Evolutionary conservation across 768 basidiomycete species (phyloP), one percentile per base, ranked within the genome.

Genomic region (Mycena belliarum): DNA sequence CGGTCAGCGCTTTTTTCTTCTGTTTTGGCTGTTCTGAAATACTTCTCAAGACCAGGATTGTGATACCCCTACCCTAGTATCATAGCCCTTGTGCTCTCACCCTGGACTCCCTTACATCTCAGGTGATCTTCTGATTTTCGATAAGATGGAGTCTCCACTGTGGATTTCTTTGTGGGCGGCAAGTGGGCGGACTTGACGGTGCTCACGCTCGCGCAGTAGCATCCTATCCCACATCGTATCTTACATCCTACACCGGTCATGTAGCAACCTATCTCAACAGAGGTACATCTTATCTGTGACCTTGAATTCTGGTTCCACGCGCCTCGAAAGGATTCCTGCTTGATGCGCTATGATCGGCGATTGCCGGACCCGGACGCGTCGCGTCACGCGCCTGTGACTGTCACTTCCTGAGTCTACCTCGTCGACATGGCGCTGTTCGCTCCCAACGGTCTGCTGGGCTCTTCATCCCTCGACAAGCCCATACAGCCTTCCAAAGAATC

Each of bases 391-490:
- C 10, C 18, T 44, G 40, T 41, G 6, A 41, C 40, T 25, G 43
- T 44, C 24, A 44, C 43, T 26, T 12, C 20, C 43, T 26, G 24
- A 14, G 16, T 9, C 24, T 18, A 35, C 32, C 53, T 41, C 47
- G 55, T 56, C 41, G 24, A 37, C 21, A 56, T 60, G 54, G 38
- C 53, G 15, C 23, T 52, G 25, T 74, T 75, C 52, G 43, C 70
- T 16, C 62, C 72, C 5, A 75, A 69, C 37, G 74, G 74, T 20
- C 73, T 75, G 29, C 55, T 75, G 64, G 66, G 63, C 38, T 24
- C 51, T 5, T 40, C 53, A 20, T 49, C 61, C 20, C 40, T 63
- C 10, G 61, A 47, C 49, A 35, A 54, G 24, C 45, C 38, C 3
- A 45, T 15, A 40, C 26, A 49, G 11, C 18, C 23, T 1, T 20